These are phyloP conservation scores for Aspergillus fijiensis DNA, from an alignment of 2,329 filamentous ascomycete genomes.

Conservation along the genomic window DNA sequence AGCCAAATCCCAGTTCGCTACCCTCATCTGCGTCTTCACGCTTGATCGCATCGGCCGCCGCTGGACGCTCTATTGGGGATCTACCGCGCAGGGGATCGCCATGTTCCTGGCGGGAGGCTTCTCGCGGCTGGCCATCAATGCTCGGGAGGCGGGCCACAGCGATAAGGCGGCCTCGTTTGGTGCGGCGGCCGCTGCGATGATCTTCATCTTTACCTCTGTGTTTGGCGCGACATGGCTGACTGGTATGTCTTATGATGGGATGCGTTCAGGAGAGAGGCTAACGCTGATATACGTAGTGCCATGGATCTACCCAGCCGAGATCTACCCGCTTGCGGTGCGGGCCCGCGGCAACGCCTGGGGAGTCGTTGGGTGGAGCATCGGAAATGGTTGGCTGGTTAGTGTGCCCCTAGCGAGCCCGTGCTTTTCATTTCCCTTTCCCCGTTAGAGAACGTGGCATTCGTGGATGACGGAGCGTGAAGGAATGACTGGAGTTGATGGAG, in stretches of 20 bases:
- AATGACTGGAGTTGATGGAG: no score
- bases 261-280: slow-evolving; percentile 43
- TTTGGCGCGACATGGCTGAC: slow-evolving; percentile 65
- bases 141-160: slow-evolving; percentile 47
- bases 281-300: slow-evolving; percentile 46
- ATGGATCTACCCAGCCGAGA: slow-evolving; percentile 69
- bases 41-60: slow-evolving; percentile 67
- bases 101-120: slow-evolving; percentile 69
- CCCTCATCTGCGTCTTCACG: slow-evolving; percentile 68
- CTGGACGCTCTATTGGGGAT: slow-evolving; percentile 69
- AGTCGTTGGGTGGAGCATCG: slow-evolving; percentile 73
- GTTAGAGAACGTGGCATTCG: no score
- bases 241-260: slow-evolving; percentile 50
- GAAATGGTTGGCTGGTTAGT: slow-evolving; percentile 64
- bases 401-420: slow-evolving; percentile 15
- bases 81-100: slow-evolving; percentile 61
- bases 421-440: not conserved
- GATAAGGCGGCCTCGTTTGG: slow-evolving; percentile 55
- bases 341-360: slow-evolving; percentile 76
- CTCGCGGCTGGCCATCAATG: slow-evolving; percentile 55
- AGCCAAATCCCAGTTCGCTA: slow-evolving; percentile 54
- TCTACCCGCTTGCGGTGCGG: slow-evolving; percentile 68
- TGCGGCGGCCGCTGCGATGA: slow-evolving; percentile 66
- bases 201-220: slow-evolving; percentile 66
- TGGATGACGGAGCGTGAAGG: no score